A percentile compares a stretch with the other conserved stretches of the same genome.
These are phyloP conservation scores for Agroathelia rolfsii DNA, from an alignment of 1,284 basidiomycete species.

Conservation along the genomic window DNA sequence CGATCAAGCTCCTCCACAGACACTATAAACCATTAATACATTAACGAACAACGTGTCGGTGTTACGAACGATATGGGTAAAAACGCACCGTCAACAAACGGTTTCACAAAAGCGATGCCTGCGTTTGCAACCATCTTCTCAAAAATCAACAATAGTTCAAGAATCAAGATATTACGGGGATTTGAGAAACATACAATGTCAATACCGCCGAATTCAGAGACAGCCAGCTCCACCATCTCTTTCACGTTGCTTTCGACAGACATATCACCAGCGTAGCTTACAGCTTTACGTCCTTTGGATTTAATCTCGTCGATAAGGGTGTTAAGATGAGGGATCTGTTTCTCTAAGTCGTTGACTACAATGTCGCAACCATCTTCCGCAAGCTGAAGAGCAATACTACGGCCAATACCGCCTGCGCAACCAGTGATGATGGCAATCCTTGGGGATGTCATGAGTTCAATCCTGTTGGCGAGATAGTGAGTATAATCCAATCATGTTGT, in stretches of 20 bases:
- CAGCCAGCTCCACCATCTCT: slow-evolving; percentile 23
- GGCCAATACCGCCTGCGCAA: slow-evolving; percentile 29
- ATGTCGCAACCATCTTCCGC: slow-evolving; percentile 32
- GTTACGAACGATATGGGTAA: too few relatives aligned
- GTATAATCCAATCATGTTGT: too few relatives aligned
- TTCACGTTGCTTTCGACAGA: slow-evolving; percentile 27
- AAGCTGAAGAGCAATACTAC: slow-evolving; percentile 29
- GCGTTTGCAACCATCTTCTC: slow-evolving; percentile 26
- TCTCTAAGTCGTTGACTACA: slow-evolving; percentile 26
- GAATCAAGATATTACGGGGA: too few relatives aligned
- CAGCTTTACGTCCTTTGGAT: slow-evolving; percentile 18
- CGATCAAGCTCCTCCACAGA: slow-evolving; percentile 18
- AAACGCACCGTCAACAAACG: slow-evolving; percentile 16
- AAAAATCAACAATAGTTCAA: too few relatives aligned
- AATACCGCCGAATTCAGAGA: slow-evolving; percentile 21
- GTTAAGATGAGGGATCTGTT: slow-evolving; percentile 18
- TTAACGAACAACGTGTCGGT: too few relatives aligned
- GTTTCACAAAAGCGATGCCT: slow-evolving; percentile 12
- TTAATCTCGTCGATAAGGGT: slow-evolving; percentile 21
- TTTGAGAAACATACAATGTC: slow-evolving; percentile 17
- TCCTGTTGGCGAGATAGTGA: too few relatives aligned
- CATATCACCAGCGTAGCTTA: slow-evolving; percentile 24
- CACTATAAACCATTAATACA: too few relatives aligned
- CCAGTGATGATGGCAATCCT: slow-evolving; percentile 30
- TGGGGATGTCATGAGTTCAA: too few relatives aligned